A percentile compares a stretch with the other conserved stretches of the same genome.
Conservation (phyloP, 306 rosid genomes). For the Calophaca sinica region DNA sequence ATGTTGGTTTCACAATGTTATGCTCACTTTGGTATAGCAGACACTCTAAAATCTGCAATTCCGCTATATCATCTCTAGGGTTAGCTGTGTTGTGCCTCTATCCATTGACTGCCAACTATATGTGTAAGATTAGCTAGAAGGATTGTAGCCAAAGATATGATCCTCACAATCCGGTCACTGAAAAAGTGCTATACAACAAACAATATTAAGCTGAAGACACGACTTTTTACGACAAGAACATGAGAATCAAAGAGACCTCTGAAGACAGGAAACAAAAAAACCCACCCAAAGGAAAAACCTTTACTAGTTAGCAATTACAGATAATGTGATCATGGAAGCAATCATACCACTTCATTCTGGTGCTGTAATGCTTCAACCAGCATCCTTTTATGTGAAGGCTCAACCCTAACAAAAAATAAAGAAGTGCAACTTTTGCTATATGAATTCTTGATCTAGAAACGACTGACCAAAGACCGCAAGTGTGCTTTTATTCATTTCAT, state of each 20-base stretch:
- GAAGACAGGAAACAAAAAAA: not conserved
- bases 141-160: conserved; percentile 33
- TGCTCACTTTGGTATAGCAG: not conserved
- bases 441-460: conserved; percentile 17
- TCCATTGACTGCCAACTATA: not conserved
- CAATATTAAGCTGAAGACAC: conserved; percentile 34
- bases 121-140: conserved; percentile 33
- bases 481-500: conserved; percentile 33
- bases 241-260: not conserved
- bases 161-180: conserved; percentile 24
- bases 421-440: conserved; percentile 20
- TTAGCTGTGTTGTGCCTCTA: not conserved
- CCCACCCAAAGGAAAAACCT: not conserved
- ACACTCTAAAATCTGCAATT: conserved; percentile 4
- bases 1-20: not conserved
- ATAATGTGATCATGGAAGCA: conserved; percentile 39
- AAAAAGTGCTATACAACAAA: conserved; percentile 25
- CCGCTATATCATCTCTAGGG: conserved; percentile 7
- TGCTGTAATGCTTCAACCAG: conserved; percentile 95
- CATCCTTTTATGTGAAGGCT: conserved; percentile 97
- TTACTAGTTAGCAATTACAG: conserved; percentile 36
- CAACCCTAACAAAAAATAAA: conserved; percentile 69
- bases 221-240: conserved; percentile 20
- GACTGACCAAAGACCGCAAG: conserved; percentile 19
- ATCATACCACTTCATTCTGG: conserved; percentile 96